These are phyloP conservation scores for Nannochloropsis oceanica DNA, from an alignment of 108 stramenopile species.

Conservation along the genomic window DNA sequence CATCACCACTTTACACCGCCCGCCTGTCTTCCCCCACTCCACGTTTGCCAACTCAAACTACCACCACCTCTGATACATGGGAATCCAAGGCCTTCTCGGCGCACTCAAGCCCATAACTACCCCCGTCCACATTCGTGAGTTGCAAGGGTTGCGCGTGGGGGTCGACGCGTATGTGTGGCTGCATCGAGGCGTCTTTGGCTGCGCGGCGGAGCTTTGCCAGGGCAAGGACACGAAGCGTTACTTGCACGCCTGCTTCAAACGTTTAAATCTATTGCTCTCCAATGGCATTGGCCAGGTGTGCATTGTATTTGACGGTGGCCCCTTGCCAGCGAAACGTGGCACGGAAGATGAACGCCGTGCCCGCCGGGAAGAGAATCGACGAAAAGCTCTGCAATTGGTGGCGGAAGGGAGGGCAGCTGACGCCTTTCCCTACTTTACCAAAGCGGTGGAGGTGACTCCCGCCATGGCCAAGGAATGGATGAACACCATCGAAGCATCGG, in stretches of 20 bases:
- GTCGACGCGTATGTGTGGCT: conserved; percentile 37
- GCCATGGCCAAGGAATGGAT: conserved; percentile 8
- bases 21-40: too few relatives aligned
- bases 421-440: conserved; percentile 43
- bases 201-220: conserved; percentile 29
- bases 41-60: too few relatives aligned
- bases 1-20: too few relatives aligned
- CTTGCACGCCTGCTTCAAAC: conserved; percentile 31
- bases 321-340: conserved; percentile 50
- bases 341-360: conserved; percentile 43
- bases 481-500: background rate
- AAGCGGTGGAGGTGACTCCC: conserved; percentile 47
- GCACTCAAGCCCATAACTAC: conserved; percentile 16
- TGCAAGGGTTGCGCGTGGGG: conserved; percentile 20
- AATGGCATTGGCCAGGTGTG: conserved; percentile 44
- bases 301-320: conserved; percentile 61
- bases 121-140: conserved; percentile 9
- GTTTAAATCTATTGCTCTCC: conserved; percentile 33
- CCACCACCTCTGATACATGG: background rate
- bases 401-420: conserved; percentile 2
- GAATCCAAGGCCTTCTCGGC: conserved; percentile 17
- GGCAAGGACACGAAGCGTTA: conserved; percentile 23
- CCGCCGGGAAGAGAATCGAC: conserved; percentile 35
- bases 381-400: conserved; percentile 35
- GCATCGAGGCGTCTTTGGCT: conserved; percentile 33